These are phyloP conservation scores for Saccharomycopsis lassenensis DNA, from an alignment of 805 yeast species.

Conservation along the genomic window DNA sequence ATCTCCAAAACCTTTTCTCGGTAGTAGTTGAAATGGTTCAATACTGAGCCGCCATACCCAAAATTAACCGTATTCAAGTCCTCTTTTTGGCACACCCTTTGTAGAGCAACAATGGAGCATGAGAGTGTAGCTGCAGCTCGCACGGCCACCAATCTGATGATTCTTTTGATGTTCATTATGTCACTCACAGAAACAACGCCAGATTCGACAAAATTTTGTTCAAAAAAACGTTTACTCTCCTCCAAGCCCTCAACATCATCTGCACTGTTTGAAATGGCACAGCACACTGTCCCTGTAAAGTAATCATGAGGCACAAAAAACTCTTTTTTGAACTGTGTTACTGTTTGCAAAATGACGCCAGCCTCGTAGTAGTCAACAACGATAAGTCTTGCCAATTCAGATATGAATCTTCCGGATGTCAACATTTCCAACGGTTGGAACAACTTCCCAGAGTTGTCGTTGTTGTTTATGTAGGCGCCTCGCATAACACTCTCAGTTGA, in stretches of 20 bases:
- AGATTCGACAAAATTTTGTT: neutral
- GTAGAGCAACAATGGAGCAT: constrained; percentile 6
- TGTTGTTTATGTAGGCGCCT: constrained; percentile 1
- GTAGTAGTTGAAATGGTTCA: constrained; percentile 11
- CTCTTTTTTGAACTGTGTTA: too few species aligned
- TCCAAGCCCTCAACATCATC: constrained; percentile 1
- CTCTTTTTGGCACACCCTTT: neutral
- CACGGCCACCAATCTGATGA: constrained; percentile 5
- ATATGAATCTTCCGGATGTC: constrained; percentile 17
- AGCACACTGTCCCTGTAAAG: constrained; percentile 11
- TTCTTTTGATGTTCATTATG: neutral
- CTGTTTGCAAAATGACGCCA: too few species aligned
- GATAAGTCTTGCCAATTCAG: constrained; percentile 11
- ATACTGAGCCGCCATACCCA: constrained; percentile 14
- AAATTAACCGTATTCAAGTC: neutral
- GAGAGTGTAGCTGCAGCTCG: constrained; percentile 13
- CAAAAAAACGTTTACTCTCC: neutral
- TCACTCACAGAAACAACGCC: constrained; percentile 3
- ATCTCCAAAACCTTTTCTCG: constrained; percentile 3
- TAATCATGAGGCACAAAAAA: constrained; percentile 3
- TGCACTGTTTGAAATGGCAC: constrained; percentile 1
- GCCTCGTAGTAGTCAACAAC: constrained; percentile 2
- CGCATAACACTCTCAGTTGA: too few species aligned
- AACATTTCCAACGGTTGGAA: constrained; percentile 16
- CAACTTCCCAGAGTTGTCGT: neutral